These are phyloP conservation scores for Plasmodium inui DNA, from an alignment of 169 alveolate species.

Conservation along the genomic window DNA sequence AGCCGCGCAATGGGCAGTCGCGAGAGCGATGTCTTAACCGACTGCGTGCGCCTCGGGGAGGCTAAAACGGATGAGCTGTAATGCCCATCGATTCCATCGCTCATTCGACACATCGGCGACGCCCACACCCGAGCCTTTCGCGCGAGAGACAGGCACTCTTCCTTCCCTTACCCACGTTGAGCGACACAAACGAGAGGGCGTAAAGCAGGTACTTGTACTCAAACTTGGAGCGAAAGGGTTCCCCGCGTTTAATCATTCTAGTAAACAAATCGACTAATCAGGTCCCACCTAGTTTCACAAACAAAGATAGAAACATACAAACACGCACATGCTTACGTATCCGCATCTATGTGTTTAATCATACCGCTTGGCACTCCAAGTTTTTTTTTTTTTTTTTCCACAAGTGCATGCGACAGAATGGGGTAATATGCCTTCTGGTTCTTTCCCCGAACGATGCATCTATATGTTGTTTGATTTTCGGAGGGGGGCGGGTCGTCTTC, in stretches of 20 bases:
- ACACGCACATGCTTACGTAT: not conserved
- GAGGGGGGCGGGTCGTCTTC: not conserved
- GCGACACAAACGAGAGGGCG: conserved; percentile 39
- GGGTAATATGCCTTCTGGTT: not conserved
- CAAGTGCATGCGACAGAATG: not conserved
- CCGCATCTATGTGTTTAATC: not conserved
- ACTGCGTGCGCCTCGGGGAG: not conserved
- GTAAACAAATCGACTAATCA: not conserved
- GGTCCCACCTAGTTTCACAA: not conserved
- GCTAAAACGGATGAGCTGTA: not conserved
- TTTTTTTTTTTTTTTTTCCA: not conserved
- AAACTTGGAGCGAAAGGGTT: conserved; percentile 24
- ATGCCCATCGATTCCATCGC: not conserved
- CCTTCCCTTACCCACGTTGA: conserved; percentile 31
- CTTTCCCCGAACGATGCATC: not conserved
- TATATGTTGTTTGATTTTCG: not conserved
- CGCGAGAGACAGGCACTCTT: not conserved
- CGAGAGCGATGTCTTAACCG: not conserved
- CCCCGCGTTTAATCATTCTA: conserved; percentile 49
- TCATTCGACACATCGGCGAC: not conserved
- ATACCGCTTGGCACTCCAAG: not conserved
- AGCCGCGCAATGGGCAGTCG: not conserved
- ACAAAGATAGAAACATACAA: not conserved
- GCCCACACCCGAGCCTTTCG: not conserved
- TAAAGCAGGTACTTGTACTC: conserved; percentile 54